These are phyloP conservation scores for Pseudonitzschia delicatissima DNA, from an alignment of 108 stramenopile species.

Conservation along the genomic window DNA sequence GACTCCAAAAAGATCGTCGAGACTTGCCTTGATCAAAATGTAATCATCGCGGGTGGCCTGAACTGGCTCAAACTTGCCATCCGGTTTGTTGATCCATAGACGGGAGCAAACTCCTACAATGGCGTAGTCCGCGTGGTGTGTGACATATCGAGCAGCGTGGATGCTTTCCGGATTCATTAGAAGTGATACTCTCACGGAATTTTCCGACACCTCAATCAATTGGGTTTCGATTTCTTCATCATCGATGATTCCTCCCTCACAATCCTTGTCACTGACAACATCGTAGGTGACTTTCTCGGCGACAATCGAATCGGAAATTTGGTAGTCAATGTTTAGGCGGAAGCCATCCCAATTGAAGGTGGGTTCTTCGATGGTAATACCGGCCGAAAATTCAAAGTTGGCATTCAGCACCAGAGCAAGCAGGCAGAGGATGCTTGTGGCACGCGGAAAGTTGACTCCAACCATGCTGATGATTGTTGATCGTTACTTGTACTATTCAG, in stretches of 20 bases:
- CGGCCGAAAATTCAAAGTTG: too few relatives aligned
- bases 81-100: neutral
- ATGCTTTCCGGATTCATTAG: constrained; percentile 8
- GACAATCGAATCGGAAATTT: neutral
- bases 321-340: neutral
- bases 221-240: neutral
- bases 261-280: constrained; percentile 1
- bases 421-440: too few relatives aligned
- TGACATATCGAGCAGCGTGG: constrained; percentile 2
- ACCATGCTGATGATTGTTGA: too few relatives aligned
- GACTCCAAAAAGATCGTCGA: neutral
- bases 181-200: neutral
- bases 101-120: constrained; percentile 1
- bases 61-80: neutral
- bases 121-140: neutral
- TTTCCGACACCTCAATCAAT: neutral
- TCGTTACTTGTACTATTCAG: too few relatives aligned
- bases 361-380: neutral
- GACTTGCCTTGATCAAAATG: neutral
- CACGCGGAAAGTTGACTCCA: too few relatives aligned
- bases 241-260: neutral
- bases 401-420: too few relatives aligned
- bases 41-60: neutral
- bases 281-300: neutral
- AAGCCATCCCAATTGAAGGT: constrained; percentile 3